Evolutionary conservation across 345 rosid genomes (phyloP).

Genomic region (Viola odorata): DNA sequence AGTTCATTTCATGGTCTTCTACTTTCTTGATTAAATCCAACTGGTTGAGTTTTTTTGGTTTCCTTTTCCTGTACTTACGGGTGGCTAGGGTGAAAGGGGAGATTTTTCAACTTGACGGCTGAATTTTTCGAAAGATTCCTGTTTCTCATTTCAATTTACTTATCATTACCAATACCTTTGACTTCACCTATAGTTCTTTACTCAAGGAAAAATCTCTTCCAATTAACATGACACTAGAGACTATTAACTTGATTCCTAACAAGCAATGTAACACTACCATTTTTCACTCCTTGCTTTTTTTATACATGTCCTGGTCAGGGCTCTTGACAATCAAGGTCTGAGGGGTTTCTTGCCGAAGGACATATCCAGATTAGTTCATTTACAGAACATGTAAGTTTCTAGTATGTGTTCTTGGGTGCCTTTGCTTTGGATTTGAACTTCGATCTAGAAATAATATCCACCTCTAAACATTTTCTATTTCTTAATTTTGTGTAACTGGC

Average conservation of each 20-base stretch:
- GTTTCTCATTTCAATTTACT: too few species aligned
- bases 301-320: constrained; percentile 40
- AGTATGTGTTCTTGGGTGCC: background rate
- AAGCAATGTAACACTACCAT: too few species aligned
- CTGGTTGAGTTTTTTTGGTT: too few species aligned
- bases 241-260: too few species aligned
- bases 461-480: background rate
- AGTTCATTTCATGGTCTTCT: background rate
- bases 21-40: background rate
- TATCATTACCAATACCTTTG: too few species aligned
- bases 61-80: too few species aligned
- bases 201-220: too few species aligned
- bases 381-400: constrained; percentile 77
- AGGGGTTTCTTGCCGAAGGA: constrained; percentile 74
- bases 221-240: too few species aligned
- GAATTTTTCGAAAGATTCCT: too few species aligned
- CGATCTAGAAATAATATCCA: background rate
- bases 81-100: too few species aligned
- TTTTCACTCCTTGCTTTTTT: background rate
- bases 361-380: constrained; percentile 63
- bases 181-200: too few species aligned
- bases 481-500: background rate
- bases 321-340: constrained; percentile 82
- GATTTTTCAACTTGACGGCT: too few species aligned
- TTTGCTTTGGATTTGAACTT: background rate